Base-by-base conservation (phyloP, 2,329 filamentous ascomycete species). In the Nothophaeocryptopus gaeumannii region DNA sequence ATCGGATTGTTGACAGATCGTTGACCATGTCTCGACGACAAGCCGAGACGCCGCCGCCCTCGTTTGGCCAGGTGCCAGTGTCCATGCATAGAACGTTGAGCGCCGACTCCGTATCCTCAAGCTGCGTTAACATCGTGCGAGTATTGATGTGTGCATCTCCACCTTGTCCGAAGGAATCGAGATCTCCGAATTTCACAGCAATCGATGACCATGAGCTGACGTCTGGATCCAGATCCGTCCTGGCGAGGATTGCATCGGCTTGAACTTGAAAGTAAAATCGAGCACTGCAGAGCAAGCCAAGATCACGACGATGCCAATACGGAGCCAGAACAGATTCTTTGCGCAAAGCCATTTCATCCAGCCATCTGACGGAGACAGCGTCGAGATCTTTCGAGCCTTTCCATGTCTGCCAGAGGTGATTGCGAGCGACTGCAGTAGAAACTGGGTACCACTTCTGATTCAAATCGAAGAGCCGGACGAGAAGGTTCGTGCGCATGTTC, bases 121-220 rank as follows among this genome's bases (percentile, higher is more conserved):
- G 48, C 45, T 70, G 67, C n/a, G 74, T 67, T 14, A 74, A 67
- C 51, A 74, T 74, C 0, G 73, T 75, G 34, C 74, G 64, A 0
- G 75, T 79, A 53, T 76, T 75, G 45, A 77, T 72, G 35, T 77
- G 72, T 3, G 76, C 71, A 59, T 79, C 76, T 15, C 76, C 76
- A n/a, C 76, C 76, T 47, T 76, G 73, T 5, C 76, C 76, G 46
- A 78, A 78, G 51, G 71, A 77, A 59, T 75, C 73, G 12, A 78
- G 63, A 60, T 79, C 76, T 46, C 74, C 75, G 44, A 77, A 71
- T 39, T 76, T 76, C 47, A 77, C 71, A 2, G 76, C 76, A 12
- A 79, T 65, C 1, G 75, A 73, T 8, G 74, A 77, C 76, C 76
- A 79, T 16, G 74, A 73, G 49, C 74, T 77, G 33, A 79, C 75